Conservation (phyloP, 2,329 filamentous ascomycete genomes). For the Arthroderma sp. region DNA sequence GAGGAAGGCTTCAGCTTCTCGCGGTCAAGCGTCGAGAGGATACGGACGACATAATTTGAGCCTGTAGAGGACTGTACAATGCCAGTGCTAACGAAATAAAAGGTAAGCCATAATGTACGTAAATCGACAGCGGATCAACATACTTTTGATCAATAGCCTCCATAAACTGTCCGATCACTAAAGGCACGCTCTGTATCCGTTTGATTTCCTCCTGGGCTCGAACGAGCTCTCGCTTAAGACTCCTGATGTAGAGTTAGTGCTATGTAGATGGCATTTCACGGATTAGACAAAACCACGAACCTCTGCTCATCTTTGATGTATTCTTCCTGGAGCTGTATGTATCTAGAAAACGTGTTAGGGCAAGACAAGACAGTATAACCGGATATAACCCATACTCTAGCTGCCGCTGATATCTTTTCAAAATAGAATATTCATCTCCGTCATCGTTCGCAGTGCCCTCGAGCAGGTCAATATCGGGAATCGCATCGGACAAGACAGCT, state of each 20-base stretch:
- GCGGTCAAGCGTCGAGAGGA: constrained; percentile 93
- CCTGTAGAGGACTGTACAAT: constrained; percentile 98
- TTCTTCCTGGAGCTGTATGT: constrained; percentile 96
- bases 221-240: constrained; percentile 91
- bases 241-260: constrained; percentile 40
- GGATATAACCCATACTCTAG: constrained; percentile 54
- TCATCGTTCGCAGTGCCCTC: constrained; percentile 71
- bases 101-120: not conserved
- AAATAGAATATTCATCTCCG: constrained; percentile 81
- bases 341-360: constrained; percentile 35
- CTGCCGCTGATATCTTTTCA: constrained; percentile 95
- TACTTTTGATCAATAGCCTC: constrained; percentile 99
- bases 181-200: constrained; percentile 91
- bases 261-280: not conserved
- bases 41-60: constrained; percentile 97
- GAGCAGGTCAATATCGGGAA: constrained; percentile 80
- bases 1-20: constrained; percentile 97
- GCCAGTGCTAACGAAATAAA: constrained; percentile 53
- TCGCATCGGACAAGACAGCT: constrained; percentile 58
- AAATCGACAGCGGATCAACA: constrained; percentile 16
- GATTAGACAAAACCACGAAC: constrained; percentile 28
- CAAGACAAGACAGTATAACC: constrained; percentile 1
- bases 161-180: constrained; percentile 99
- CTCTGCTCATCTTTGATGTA: constrained; percentile 99
- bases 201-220: constrained; percentile 99